Evolutionary conservation across 78 protist species (phyloP).

Genomic region (Dictyostelium capitatum): DNA sequence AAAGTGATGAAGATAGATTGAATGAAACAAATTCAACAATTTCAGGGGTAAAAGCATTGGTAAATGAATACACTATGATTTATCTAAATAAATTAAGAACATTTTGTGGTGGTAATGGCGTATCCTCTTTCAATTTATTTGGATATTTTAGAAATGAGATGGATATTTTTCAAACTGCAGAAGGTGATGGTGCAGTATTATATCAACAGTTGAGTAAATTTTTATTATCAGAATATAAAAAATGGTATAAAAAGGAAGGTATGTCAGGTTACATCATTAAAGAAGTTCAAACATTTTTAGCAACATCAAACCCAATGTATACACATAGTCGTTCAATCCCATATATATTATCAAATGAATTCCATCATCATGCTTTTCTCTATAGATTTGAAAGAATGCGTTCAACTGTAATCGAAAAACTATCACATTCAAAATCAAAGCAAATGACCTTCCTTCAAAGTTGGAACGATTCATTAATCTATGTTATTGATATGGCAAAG

Average conservation of each 20-base stretch:
- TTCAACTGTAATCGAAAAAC: slow-evolving; percentile 48
- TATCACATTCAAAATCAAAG: slow-evolving; percentile 35
- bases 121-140: slow-evolving; percentile 43
- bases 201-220: slow-evolving; percentile 64
- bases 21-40: slow-evolving; percentile 46
- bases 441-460: slow-evolving; percentile 32
- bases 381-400: slow-evolving; percentile 51
- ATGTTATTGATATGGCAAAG: slow-evolving; percentile 28
- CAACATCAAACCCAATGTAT: slow-evolving; percentile 61
- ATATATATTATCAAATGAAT: slow-evolving; percentile 59
- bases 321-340: slow-evolving; percentile 74
- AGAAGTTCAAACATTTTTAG: slow-evolving; percentile 68
- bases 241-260: slow-evolving; percentile 80
- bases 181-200: slow-evolving; percentile 71
- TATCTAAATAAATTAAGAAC: slow-evolving; percentile 16
- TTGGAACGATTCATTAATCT: slow-evolving; percentile 58
- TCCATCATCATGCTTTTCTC: slow-evolving; percentile 69
- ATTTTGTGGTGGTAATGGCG: slow-evolving; percentile 76
- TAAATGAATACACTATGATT: not conserved
- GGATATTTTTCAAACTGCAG: slow-evolving; percentile 78
- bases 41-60: slow-evolving; percentile 64
- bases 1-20: not conserved
- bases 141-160: slow-evolving; percentile 49
- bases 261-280: slow-evolving; percentile 69
- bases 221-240: slow-evolving; percentile 47